Conservation (phyloP, 2,329 filamentous ascomycete species). For the Aphanoascus verrucosus region DNA sequence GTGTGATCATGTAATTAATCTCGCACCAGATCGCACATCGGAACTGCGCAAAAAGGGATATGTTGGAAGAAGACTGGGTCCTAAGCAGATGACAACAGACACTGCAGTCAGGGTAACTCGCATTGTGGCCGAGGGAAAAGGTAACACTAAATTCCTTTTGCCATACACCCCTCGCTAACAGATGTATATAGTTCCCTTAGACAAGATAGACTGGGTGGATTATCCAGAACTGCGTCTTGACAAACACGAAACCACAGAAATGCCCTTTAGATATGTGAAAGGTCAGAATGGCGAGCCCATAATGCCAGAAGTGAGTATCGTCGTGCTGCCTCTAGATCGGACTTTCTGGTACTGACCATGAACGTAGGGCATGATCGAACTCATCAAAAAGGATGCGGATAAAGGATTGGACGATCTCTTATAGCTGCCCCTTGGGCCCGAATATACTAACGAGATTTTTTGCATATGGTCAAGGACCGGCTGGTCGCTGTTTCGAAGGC, state of each 20-base stretch:
- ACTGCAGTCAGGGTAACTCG: conserved; percentile 90
- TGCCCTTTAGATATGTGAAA: conserved; percentile 95
- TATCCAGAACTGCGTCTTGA: conserved; percentile 82
- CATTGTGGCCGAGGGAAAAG: conserved; percentile 72
- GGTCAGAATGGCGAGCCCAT: conserved; percentile 64
- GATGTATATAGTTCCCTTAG: conserved; percentile 53
- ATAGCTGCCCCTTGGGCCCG: conserved; percentile 31
- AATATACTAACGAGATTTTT: too few species aligned
- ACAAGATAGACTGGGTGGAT: conserved; percentile 72
- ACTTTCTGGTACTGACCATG: conserved; percentile 9
- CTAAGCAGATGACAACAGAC: conserved; percentile 96
- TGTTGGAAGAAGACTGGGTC: conserved; percentile 71
- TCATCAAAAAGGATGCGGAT: conserved; percentile 88
- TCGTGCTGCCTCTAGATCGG: conserved; percentile 2
- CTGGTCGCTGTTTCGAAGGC: background rate
- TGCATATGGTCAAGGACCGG: background rate
- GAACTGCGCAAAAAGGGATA: conserved; percentile 92
- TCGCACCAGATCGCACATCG: conserved; percentile 68
- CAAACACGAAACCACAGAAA: conserved; percentile 86
- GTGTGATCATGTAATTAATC: background rate
- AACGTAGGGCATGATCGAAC: conserved; percentile 74
- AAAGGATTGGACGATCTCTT: conserved; percentile 83
- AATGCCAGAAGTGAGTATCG: conserved; percentile 70
- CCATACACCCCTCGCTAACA: background rate
- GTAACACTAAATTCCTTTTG: conserved; percentile 38